Base-by-base conservation (phyloP, 108 stramenopile genomes). In the Discostella pseudostelligera region DNA sequence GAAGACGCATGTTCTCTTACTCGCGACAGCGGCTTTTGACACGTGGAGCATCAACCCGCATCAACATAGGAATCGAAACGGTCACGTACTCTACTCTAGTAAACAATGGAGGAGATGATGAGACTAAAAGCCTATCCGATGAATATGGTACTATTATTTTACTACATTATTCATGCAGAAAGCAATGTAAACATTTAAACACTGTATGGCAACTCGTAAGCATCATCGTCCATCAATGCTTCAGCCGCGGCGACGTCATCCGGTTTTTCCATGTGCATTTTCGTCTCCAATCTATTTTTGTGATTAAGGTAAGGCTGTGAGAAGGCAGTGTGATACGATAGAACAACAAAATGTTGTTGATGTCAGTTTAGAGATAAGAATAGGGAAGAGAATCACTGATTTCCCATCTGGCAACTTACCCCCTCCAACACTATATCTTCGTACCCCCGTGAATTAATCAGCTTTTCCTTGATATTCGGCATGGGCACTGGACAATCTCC, bases 221-320 rank as follows among this genome's bases (percentile, higher is more conserved):
- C 85, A 51, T 89, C 92, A 36, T 88, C 88, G 19, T 58, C 54
- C 49, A 84, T 81, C 86, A 83, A 84, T 62, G 87, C 81, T 40
- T 88, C 84, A 59, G 84, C 85, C 45, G 24, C 54, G 1, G 43
- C 42, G 3, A 28, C 83, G 45, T 76, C 35, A 22, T 73, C 54
- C 22, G 21, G 4, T 80, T 53, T 29, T 55, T 69, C 48, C 37
- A 73, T 56, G 59, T 66, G 86, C 49, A 50, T 84, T 84, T 35
- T 83, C 81, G 49, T 81, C 83, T 36, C 85, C 55, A 55, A 50
- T 43, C 47, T 51, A 21, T 54, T 82, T 71, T 16, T 78, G 81
- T 64, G 81, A 59, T 53, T 80, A 63, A 25, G 12, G 76, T 86
- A 62, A 83, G 65, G 19, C 50, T 51, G 21, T 11, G 24, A 5